Conservation (phyloP, 2,329 filamentous ascomycete species). For the Fusarium buxicola region DNA sequence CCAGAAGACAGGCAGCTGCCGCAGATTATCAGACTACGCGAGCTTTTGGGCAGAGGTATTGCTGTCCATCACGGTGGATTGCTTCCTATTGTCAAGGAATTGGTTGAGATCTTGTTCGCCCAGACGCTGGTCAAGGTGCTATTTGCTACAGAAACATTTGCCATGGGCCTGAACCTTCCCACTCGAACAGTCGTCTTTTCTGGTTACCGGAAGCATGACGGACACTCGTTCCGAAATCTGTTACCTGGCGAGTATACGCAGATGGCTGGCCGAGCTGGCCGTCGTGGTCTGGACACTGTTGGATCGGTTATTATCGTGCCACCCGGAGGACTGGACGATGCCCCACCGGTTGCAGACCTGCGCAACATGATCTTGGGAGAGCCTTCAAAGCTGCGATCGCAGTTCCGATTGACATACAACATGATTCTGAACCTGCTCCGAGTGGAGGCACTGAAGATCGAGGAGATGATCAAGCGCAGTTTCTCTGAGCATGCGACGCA, state of each 20-base stretch:
- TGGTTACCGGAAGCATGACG: conserved; percentile 95
- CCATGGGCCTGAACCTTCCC: conserved; percentile 96
- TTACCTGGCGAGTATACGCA: conserved; percentile 97
- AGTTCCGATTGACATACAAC: conserved; percentile 98
- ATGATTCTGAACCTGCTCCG: conserved; percentile 98
- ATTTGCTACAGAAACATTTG: conserved; percentile 98
- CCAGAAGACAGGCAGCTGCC: conserved; percentile 90
- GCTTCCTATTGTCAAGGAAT: conserved; percentile 95
- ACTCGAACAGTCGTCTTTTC: conserved; percentile 98
- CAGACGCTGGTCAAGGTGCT: conserved; percentile 95
- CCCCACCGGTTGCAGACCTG: conserved; percentile 84
- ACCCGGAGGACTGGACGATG: conserved; percentile 82
- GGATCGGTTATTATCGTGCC: conserved; percentile 95
- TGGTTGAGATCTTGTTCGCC: conserved; percentile 96
- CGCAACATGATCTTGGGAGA: conserved; percentile 96
- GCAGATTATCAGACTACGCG: conserved; percentile 88
- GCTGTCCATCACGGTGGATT: conserved; percentile 97
- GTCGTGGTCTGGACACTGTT: conserved; percentile 90
- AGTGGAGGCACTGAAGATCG: conserved; percentile 96
- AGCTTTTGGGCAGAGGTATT: conserved; percentile 87
- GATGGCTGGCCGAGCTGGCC: conserved; percentile 95
- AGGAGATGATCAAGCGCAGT: conserved; percentile 99
- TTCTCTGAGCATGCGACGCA: conserved; percentile 99
- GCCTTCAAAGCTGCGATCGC: conserved; percentile 92
- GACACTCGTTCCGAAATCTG: conserved; percentile 89